phyloP scores from a whole-genome alignment of 345 rosid species.

The Cardamine resedifolia region DNA sequence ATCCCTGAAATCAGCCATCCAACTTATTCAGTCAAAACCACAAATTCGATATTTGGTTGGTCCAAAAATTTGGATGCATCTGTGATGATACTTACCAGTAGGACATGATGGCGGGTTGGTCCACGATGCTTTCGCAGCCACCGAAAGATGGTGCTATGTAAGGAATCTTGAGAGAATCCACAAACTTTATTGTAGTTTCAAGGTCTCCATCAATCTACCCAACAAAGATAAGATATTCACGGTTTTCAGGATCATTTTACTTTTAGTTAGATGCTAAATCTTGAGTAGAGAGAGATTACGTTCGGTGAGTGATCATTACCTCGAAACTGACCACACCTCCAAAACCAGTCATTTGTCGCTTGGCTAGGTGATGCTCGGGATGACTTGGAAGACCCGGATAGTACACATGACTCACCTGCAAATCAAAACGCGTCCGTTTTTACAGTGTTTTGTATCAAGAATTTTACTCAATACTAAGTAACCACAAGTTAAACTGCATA shows the following conservation, averaged over 20 bases:
- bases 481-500: slow-evolving; percentile 15
- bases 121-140: slow-evolving; percentile 96
- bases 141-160: slow-evolving; percentile 99
- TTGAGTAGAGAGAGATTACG: neutral
- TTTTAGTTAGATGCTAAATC: neutral
- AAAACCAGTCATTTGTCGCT: slow-evolving; percentile 94
- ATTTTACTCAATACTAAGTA: neutral
- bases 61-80: neutral
- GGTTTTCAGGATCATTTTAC: slow-evolving; percentile 10
- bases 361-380: slow-evolving; percentile 89
- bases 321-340: slow-evolving; percentile 99
- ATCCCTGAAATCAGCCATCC: slow-evolving; percentile 55
- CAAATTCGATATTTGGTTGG: neutral
- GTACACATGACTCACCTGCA: slow-evolving; percentile 81
- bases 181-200: slow-evolving; percentile 62
- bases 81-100: slow-evolving; percentile 58
- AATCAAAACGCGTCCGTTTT: neutral
- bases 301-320: slow-evolving; percentile 44
- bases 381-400: slow-evolving; percentile 95
- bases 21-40: neutral
- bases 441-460: neutral
- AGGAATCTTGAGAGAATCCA: slow-evolving; percentile 88
- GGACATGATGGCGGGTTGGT: slow-evolving; percentile 99
- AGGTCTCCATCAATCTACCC: slow-evolving; percentile 83
- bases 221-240: neutral